Percentiles rank a stretch among this genome's conserved stretches.
phyloP scores from a whole-genome alignment of 1,284 basidiomycete genomes.

The Microbotryum violaceum region DNA sequence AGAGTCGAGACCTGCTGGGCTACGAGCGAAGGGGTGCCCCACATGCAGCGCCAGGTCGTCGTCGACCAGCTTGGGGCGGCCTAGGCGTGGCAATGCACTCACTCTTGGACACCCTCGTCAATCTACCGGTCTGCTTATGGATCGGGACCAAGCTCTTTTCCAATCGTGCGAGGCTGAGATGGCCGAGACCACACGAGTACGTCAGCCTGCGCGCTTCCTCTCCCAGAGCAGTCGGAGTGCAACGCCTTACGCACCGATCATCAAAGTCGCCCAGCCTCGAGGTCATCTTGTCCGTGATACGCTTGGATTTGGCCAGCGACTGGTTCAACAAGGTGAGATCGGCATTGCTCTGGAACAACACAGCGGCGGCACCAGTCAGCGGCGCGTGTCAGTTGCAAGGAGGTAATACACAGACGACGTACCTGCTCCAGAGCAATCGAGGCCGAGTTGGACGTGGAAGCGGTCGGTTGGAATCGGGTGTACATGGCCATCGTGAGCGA shows the following conservation, averaged over 20 bases:
- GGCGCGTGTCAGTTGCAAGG: neutral
- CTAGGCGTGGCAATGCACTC: neutral
- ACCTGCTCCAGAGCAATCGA: constrained; percentile 19
- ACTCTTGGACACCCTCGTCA: constrained; percentile 30
- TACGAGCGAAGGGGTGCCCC: neutral
- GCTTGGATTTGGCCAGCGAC: constrained; percentile 40
- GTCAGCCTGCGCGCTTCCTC: neutral
- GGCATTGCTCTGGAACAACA: constrained; percentile 29
- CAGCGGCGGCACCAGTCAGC: no score
- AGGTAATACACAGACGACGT: no score
- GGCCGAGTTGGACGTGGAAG: constrained; percentile 4
- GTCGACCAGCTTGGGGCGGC: neutral
- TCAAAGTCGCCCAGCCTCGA: constrained; percentile 43
- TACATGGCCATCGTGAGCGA: no score
- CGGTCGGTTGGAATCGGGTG: no score
- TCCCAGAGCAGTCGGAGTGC: neutral
- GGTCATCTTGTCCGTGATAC: constrained; percentile 41
- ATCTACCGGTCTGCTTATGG: constrained; percentile 30
- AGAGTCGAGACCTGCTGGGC: no score
- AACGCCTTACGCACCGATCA: constrained; percentile 34
- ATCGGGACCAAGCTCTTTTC: constrained; percentile 30
- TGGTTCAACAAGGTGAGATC: constrained; percentile 43
- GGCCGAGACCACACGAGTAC: neutral
- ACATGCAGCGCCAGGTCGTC: neutral
- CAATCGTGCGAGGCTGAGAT: no score